Base-by-base conservation (phyloP, 805 yeast species). In the Metschnikowia sp. region DNA sequence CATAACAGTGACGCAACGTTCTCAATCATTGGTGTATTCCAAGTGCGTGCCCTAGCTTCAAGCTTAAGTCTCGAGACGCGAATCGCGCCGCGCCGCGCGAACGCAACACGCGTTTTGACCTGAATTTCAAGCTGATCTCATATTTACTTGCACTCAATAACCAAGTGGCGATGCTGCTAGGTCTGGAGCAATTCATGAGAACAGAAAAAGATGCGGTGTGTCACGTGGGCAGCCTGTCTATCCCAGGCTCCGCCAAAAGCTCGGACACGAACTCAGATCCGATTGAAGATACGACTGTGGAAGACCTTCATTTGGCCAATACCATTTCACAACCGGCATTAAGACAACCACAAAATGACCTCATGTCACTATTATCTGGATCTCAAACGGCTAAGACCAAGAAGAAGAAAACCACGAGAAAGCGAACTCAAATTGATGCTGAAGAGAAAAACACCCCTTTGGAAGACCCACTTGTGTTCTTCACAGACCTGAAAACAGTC, bases 331-430 rank as follows among this genome's bases (percentile, higher is more conserved):
- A 37, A 13, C 32, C 19, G 18, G 13, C n/a, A 1, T 10, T n/a
- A 8, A 39, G 11, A 13, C 43, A 30, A n/a, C 15, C 43, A 22
- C 47, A 34, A 28, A 41, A 44, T 33, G 43, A 45, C 22, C 49
- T 55, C 13, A 52, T 55, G 57, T 42, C 55, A 26, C 49, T 55
- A 8, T 44, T 55, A 33, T 46, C 56, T n/a, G 59, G 59, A 9
- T 40, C 48, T 19, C 57, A 53, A 37, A 37, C 26, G 15, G 5
- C 26, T 2, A 22, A 22, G 26, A 12, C 13, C 32, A 42, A 32
- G 34, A 32, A 40, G 33, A 22, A 30, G 22, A 48, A 36, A 30
- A n/a, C 10, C 22, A 28, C 30, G 35, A 48, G 38, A 36, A 39
- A 22, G 12, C 38, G 11, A 1, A 8, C 13, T 15, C 19, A 29